phyloP scores from a whole-genome alignment of 116 monocot species.

The Zostera marina region DNA sequence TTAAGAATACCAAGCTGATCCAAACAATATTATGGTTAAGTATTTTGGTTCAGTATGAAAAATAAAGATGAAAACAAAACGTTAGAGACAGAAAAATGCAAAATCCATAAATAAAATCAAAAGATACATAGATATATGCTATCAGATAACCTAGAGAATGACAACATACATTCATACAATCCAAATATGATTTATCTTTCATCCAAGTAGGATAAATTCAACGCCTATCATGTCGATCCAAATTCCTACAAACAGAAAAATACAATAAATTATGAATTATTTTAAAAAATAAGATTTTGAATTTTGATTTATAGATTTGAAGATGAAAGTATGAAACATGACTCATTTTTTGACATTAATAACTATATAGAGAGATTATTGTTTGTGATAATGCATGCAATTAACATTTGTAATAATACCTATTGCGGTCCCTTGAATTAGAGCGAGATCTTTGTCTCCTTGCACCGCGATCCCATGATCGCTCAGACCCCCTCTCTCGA shows the following conservation, averaged over 20 bases:
- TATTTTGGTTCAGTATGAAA: too few species aligned
- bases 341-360: neutral
- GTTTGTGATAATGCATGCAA: neutral
- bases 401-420: conserved; percentile 17
- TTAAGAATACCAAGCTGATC: too few species aligned
- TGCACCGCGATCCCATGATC: conserved; percentile 36
- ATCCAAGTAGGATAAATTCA: neutral
- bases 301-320: neutral
- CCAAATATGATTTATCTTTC: too few species aligned
- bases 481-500: conserved; percentile 28
- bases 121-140: too few species aligned
- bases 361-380: neutral
- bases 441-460: conserved; percentile 53
- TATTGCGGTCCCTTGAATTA: conserved; percentile 55
- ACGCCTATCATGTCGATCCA: conserved; percentile 5
- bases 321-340: neutral
- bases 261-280: neutral
- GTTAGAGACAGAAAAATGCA: too few species aligned
- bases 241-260: conserved; percentile 2
- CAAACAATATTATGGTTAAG: too few species aligned
- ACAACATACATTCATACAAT: too few species aligned
- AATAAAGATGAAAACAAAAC: too few species aligned
- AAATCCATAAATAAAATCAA: too few species aligned
- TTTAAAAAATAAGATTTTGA: neutral
- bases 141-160: too few species aligned